Percentiles rank a stretch among this genome's conserved stretches.
phyloP scores from a whole-genome alignment of 345 rosid species.

The Turritis glabra region DNA sequence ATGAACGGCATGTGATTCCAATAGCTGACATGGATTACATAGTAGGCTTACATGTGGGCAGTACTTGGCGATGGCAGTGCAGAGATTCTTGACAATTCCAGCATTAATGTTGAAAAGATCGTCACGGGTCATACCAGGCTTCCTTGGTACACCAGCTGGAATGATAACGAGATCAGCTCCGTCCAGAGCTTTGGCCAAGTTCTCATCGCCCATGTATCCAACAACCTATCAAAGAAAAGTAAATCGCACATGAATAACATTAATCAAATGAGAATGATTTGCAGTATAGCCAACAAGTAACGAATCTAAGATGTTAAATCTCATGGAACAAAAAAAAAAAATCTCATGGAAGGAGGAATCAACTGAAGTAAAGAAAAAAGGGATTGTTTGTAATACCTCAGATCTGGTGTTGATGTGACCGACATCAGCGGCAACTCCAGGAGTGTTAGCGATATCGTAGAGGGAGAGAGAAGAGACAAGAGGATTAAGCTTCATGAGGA shows the following conservation, averaged over 20 bases:
- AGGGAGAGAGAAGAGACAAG: slow-evolving; percentile 72
- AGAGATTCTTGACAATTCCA: slow-evolving; percentile 50
- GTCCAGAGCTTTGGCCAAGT: slow-evolving; percentile 46
- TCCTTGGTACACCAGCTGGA: slow-evolving; percentile 80
- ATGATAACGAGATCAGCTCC: slow-evolving; percentile 67
- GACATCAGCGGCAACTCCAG: slow-evolving; percentile 82
- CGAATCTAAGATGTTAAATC: not conserved
- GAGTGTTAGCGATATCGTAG: slow-evolving; percentile 72
- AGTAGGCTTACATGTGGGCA: slow-evolving; percentile 50
- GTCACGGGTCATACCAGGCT: slow-evolving; percentile 81
- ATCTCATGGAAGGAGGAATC: not conserved
- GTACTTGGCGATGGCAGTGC: slow-evolving; percentile 58
- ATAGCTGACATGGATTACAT: not conserved
- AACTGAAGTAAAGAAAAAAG: not conserved
- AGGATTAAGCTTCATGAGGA: slow-evolving; percentile 81
- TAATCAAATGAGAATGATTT: not conserved
- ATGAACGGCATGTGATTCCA: not conserved
- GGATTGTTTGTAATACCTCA: slow-evolving; percentile 41
- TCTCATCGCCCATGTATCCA: slow-evolving; percentile 50
- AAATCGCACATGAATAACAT: not conserved
- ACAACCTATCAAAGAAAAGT: slow-evolving; percentile 29
- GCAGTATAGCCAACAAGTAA: not conserved
- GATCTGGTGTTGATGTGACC: slow-evolving; percentile 80
- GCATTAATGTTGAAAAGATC: slow-evolving; percentile 72
- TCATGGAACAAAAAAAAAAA: no score